Conservation (phyloP, 371 early-diverging fungal species). For the Circinella minor region DNA sequence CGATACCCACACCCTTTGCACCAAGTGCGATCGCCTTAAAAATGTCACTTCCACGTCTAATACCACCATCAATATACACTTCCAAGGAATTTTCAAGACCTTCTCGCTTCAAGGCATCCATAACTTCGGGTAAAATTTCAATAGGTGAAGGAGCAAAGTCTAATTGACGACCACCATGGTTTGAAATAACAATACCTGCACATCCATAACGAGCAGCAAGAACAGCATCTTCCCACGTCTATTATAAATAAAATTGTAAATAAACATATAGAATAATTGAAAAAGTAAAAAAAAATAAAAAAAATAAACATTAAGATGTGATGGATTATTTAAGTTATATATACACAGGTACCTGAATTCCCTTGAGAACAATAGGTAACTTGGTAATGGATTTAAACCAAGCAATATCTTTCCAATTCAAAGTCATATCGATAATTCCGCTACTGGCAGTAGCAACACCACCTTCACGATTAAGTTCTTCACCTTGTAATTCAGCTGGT, state of each 20-base stretch:
- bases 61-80: constrained; percentile 92
- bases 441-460: constrained; percentile 83
- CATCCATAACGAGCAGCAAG: constrained; percentile 80
- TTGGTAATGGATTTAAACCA: constrained; percentile 86
- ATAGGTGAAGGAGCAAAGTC: constrained; percentile 78
- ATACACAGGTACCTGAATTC: constrained; percentile 59
- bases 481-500: constrained; percentile 35
- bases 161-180: constrained; percentile 97
- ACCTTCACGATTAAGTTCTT: constrained; percentile 37
- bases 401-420: constrained; percentile 87
- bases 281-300: too few relatives aligned
- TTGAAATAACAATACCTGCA: constrained; percentile 87
- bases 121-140: constrained; percentile 86
- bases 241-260: background rate
- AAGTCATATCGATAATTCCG: constrained; percentile 73
- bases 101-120: constrained; percentile 63
- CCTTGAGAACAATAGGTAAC: constrained; percentile 92
- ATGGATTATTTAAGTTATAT: background rate
- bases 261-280: background rate
- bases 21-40: constrained; percentile 95
- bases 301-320: too few relatives aligned
- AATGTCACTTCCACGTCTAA: constrained; percentile 88
- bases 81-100: constrained; percentile 67
- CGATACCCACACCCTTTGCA: constrained; percentile 92
- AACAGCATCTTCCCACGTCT: constrained; percentile 88